phyloP scores from a whole-genome alignment of 2,329 filamentous ascomycete species.

The Botrytis deweyae region DNA sequence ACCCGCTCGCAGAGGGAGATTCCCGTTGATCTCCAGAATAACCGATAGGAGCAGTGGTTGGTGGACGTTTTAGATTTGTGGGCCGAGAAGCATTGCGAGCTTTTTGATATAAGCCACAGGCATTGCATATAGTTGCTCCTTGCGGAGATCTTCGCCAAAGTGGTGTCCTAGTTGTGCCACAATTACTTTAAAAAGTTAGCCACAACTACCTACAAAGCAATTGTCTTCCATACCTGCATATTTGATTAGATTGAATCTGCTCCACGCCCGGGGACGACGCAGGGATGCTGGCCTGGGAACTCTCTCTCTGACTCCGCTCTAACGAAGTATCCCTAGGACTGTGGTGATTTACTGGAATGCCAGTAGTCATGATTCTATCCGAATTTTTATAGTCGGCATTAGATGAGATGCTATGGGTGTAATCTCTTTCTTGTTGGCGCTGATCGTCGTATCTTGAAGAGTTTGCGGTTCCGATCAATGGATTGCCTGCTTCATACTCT shows the following conservation, averaged over 20 bases:
- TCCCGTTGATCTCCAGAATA: conserved; percentile 33
- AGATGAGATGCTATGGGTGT: conserved; percentile 26
- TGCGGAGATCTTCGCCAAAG: conserved; percentile 92
- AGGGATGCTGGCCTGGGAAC: conserved; percentile 20
- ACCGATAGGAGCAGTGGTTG: conserved; percentile 44
- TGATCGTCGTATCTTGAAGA: conserved; percentile 19
- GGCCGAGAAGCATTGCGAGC: conserved; percentile 88
- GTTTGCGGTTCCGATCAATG: conserved; percentile 32
- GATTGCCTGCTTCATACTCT: conserved; percentile 33
- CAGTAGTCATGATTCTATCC: conserved; percentile 25
- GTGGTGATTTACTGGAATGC: conserved; percentile 23
- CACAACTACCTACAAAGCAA: neutral
- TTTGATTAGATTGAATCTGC: conserved; percentile 54
- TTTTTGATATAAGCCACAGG: conserved; percentile 92
- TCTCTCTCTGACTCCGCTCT: conserved; percentile 30
- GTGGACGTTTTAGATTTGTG: conserved; percentile 81
- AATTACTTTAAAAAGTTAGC: conserved; percentile 67
- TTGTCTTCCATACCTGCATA: conserved; percentile 63
- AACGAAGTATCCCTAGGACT: conserved; percentile 29
- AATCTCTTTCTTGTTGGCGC: conserved; percentile 21
- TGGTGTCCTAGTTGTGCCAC: conserved; percentile 88
- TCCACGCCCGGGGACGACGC: conserved; percentile 20
- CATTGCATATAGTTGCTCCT: conserved; percentile 95
- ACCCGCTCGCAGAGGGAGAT: conserved; percentile 39
- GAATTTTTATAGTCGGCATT: conserved; percentile 26